A percentile compares a stretch with the other conserved stretches of the same genome.
Evolutionary conservation across 345 rosid genomes (phyloP).

Genomic region (Boechera retrofracta): DNA sequence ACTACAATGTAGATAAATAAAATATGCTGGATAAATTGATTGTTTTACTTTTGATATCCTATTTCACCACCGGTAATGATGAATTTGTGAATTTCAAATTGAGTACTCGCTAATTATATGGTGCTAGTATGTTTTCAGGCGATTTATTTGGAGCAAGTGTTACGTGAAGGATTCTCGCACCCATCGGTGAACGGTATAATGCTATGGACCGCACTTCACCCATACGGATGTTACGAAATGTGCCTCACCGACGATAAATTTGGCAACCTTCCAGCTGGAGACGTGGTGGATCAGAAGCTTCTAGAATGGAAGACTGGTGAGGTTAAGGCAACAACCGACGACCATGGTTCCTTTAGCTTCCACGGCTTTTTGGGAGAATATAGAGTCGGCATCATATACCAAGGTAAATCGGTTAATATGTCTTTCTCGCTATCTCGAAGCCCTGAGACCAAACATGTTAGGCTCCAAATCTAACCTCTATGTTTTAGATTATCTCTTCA

Average conservation of each 20-base stretch:
- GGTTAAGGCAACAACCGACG: slow-evolving; percentile 50
- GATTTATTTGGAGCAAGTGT: slow-evolving; percentile 65
- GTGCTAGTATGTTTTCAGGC: slow-evolving; percentile 48
- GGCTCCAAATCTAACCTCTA: slow-evolving; percentile 38
- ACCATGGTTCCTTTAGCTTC: slow-evolving; percentile 69
- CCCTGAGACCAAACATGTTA: slow-evolving; percentile 68
- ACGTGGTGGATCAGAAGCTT: slow-evolving; percentile 66
- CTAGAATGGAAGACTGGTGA: slow-evolving; percentile 62
- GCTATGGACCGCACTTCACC: slow-evolving; percentile 85
- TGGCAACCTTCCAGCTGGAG: slow-evolving; percentile 72
- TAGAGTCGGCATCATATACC: slow-evolving; percentile 42
- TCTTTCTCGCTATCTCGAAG: slow-evolving; percentile 55
- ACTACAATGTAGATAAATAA: no score
- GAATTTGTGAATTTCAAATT: no score
- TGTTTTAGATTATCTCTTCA: neutral
- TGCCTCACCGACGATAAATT: slow-evolving; percentile 70
- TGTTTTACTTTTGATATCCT: no score
- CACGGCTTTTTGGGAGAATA: slow-evolving; percentile 79
- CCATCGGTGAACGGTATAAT: slow-evolving; percentile 82
- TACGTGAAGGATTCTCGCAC: slow-evolving; percentile 90
- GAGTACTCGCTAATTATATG: no score
- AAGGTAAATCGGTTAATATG: slow-evolving; percentile 49
- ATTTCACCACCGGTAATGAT: no score
- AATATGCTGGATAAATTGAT: no score
- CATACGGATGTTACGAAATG: slow-evolving; percentile 83